These are phyloP conservation scores for Conticribra weissflogii DNA, from an alignment of 108 stramenopile genomes.

Conservation along the genomic window DNA sequence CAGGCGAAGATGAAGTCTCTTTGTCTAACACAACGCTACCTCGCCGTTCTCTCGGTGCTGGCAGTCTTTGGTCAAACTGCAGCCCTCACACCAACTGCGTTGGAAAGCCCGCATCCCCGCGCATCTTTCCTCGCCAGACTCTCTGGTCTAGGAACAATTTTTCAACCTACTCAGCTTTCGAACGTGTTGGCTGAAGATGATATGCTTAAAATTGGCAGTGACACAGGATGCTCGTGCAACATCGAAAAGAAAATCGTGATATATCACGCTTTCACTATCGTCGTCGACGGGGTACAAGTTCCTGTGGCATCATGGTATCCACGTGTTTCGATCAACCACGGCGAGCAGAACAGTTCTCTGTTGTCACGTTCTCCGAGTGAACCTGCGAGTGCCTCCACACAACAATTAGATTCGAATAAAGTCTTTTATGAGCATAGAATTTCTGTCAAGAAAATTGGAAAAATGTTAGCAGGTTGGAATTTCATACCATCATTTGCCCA, in stretches of 20 bases:
- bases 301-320: constrained; percentile 73
- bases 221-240: neutral
- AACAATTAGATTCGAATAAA: too few relatives aligned
- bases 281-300: constrained; percentile 31
- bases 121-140: constrained; percentile 5
- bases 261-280: constrained; percentile 6
- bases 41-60: neutral
- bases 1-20: too few relatives aligned
- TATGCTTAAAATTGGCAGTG: too few relatives aligned
- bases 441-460: constrained; percentile 70
- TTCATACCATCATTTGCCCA: constrained; percentile 71
- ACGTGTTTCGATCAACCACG: neutral
- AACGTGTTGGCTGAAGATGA: neutral
- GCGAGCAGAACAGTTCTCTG: neutral
- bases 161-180: neutral
- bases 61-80: neutral
- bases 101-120: neutral
- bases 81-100: neutral
- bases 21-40: too few relatives aligned
- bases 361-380: neutral
- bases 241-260: neutral
- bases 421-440: constrained; percentile 65
- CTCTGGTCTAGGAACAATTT: neutral
- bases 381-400: neutral
- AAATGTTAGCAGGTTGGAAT: constrained; percentile 67